Evolutionary conservation across 352 stramenopile species (phyloP).

Genomic region (Pythium insidiosum): DNA sequence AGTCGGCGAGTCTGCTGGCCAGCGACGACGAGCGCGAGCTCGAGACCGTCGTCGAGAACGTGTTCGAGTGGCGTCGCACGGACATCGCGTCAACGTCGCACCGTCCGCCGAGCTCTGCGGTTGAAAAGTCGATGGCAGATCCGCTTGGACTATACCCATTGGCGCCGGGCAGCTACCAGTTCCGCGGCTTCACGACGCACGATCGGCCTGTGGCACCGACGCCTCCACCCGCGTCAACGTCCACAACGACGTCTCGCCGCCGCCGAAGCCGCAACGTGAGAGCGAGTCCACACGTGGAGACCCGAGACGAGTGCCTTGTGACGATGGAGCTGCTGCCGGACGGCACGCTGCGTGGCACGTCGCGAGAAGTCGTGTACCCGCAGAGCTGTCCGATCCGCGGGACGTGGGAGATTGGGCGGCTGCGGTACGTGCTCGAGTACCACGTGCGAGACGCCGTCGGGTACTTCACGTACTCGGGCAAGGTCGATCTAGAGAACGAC

Average conservation of each 20-base stretch:
- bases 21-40: neutral
- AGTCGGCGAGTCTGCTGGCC: neutral
- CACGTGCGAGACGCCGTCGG: conserved; percentile 55
- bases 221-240: neutral
- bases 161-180: conserved; percentile 49
- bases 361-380: conserved; percentile 47
- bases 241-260: neutral
- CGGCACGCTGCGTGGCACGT: conserved; percentile 40
- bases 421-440: conserved; percentile 57
- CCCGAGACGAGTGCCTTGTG: conserved; percentile 50
- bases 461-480: conserved; percentile 46
- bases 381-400: conserved; percentile 43
- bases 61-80: conserved; percentile 10
- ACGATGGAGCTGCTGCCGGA: conserved; percentile 48
- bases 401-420: conserved; percentile 32
- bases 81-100: neutral
- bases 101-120: neutral
- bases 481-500: neutral
- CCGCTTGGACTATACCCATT: conserved; percentile 34
- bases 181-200: conserved; percentile 48
- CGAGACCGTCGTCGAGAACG: conserved; percentile 6
- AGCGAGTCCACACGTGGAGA: conserved; percentile 4
- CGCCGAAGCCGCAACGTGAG: conserved; percentile 11
- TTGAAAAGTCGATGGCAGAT: neutral
- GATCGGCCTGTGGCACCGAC: conserved; percentile 10